These are phyloP conservation scores for Aspergillus clavatus DNA, from an alignment of 2,329 filamentous ascomycete species.

Conservation along the genomic window DNA sequence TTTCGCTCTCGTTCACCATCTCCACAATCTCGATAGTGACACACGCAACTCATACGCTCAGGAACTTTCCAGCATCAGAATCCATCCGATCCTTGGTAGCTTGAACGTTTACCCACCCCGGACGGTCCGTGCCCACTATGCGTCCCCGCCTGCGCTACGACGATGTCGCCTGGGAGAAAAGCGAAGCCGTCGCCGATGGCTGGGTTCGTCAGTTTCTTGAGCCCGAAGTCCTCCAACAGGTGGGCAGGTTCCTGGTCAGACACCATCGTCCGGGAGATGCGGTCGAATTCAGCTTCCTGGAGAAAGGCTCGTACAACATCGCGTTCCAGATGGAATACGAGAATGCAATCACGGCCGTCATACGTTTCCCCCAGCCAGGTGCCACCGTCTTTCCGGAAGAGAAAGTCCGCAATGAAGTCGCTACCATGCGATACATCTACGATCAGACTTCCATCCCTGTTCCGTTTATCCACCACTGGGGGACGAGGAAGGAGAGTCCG, in stretches of 20 bases:
- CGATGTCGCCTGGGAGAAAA: conserved; percentile 1
- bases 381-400: conserved; percentile 21
- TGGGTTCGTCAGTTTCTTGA: background rate
- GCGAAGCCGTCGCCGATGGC: background rate
- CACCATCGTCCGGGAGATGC: background rate
- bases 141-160: background rate
- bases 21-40: too few relatives aligned
- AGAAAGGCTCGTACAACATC: conserved; percentile 20
- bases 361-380: conserved; percentile 19
- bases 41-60: too few relatives aligned
- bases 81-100: too few relatives aligned
- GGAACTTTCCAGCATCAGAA: too few relatives aligned
- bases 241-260: background rate
- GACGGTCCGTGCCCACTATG: too few relatives aligned
- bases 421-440: conserved; percentile 6
- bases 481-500: conserved; percentile 2
- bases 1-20: too few relatives aligned
- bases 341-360: conserved; percentile 10
- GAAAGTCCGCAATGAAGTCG: conserved; percentile 17
- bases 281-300: background rate
- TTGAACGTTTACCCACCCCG: too few relatives aligned
- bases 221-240: background rate
- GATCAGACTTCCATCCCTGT: conserved; percentile 7
- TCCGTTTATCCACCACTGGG: conserved; percentile 1
- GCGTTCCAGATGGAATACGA: conserved; percentile 18